phyloP scores from a whole-genome alignment of 1,284 basidiomycete species.

The Inonotus hispidus region DNA sequence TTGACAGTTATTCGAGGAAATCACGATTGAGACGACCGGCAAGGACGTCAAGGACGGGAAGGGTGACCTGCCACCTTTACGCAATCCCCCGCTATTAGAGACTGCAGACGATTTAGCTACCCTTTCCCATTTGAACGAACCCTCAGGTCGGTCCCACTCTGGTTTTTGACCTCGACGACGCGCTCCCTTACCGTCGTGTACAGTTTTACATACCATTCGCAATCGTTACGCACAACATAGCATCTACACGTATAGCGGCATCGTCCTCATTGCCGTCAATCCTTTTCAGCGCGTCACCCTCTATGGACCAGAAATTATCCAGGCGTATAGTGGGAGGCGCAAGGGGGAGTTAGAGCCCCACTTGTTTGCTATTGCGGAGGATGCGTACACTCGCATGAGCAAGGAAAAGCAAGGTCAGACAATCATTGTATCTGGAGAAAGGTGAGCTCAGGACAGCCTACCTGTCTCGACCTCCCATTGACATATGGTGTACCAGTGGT shows the following conservation, averaged over 20 bases:
- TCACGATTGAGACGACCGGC: constrained; percentile 68
- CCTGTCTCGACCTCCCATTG: constrained; percentile 13
- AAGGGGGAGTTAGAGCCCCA: constrained; percentile 97
- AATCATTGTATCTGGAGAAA: constrained; percentile 98
- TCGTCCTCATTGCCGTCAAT: constrained; percentile 97
- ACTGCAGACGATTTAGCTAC: constrained; percentile 98
- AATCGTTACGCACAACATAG: constrained; percentile 96
- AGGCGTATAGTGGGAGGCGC: constrained; percentile 89
- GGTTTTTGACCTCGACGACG: not conserved
- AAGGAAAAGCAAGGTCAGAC: constrained; percentile 95
- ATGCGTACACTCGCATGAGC: constrained; percentile 97
- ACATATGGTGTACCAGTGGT: constrained; percentile 54
- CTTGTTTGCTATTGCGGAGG: constrained; percentile 98
- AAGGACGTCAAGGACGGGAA: constrained; percentile 73
- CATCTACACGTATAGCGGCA: constrained; percentile 99
- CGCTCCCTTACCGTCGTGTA: constrained; percentile 5
- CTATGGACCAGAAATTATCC: constrained; percentile 95
- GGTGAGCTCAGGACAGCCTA: constrained; percentile 43
- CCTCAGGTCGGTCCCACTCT: constrained; percentile 62
- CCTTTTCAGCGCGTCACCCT: constrained; percentile 93
- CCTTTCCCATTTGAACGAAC: constrained; percentile 96
- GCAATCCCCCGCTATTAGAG: constrained; percentile 95
- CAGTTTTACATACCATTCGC: constrained; percentile 94
- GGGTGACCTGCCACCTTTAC: constrained; percentile 81
- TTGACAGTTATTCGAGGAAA: constrained; percentile 52